Base-by-base conservation (phyloP, 163 green algal species). In the Prototheca wickerhamii region DNA sequence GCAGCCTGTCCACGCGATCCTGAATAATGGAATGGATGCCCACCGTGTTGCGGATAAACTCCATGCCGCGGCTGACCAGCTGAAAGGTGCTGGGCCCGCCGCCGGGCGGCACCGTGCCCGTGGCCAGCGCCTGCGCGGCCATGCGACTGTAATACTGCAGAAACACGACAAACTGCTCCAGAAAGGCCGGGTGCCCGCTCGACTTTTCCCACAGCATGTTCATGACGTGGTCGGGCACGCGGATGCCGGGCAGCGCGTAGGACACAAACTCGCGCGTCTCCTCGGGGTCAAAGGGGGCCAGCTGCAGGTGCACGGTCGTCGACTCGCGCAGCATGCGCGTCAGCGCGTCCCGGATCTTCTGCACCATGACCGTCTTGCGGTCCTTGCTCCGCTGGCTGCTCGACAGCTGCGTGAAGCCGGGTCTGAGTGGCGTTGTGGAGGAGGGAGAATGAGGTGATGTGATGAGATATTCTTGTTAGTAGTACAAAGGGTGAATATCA, bases 1-100 rank as follows among this genome's bases (percentile, higher is more conserved):
- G 78, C 35, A 93, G 72, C 0, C 69, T 56, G 69, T 93, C 86
- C 34, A 91, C 83, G 58, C 85, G 77, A 49, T 85, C 78, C 4
- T 87, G 84, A 67, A 93, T 82, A 34, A 89, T 79, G 40, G 81
- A 77, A 42, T 76, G 69, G 44, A 83, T 72, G 34, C 52, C 71
- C 53, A 83, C 67, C 4, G 71, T 78, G 65, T 51, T 73, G 42
- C 63, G 65, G 44, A 79, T 76, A 25, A 78, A 75, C 32, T 70
- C 63, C 59, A 77, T 68, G 15, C 63, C 61, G 35, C 32, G 50
- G 18, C 58, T 21, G 49, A 84, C 72, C 59, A 85, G 79, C 67
- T 86, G 76, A 32, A 85, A 74, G 62, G 78, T 78, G 60, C 28
- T 64, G 55, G 46, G 46, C 46, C 18, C 46, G 12, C 12, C 12